Evolutionary conservation across 2,329 filamentous ascomycete genomes (phyloP).

Genomic region (Thielaviopsis cerberus): DNA sequence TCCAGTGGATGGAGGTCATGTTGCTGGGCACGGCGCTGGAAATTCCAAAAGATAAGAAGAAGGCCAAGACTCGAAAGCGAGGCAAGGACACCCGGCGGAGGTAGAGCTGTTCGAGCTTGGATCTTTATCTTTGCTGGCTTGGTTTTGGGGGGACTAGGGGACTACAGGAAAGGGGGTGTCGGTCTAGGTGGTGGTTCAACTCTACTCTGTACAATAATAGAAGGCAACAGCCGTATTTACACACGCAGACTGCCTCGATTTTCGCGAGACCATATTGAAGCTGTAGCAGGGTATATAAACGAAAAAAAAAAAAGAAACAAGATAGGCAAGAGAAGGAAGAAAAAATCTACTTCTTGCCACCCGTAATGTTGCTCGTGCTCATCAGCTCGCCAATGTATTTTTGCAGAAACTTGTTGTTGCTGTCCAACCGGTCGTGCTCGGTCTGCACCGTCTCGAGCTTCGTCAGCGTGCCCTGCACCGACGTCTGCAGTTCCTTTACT

Average conservation of each 20-base stretch:
- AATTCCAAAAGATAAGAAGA: slow-evolving; percentile 46
- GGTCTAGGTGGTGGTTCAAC: background rate
- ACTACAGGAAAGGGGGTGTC: background rate
- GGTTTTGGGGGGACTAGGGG: no score
- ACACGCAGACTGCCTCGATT: no score
- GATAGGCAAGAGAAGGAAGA: background rate
- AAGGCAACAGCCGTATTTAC: background rate
- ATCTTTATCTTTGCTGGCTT: no score
- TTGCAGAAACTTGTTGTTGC: slow-evolving; percentile 89
- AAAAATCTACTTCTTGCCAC: slow-evolving; percentile 33
- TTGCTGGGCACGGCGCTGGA: slow-evolving; percentile 42
- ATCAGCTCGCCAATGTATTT: slow-evolving; percentile 96
- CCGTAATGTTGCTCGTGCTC: slow-evolving; percentile 60
- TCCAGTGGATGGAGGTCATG: slow-evolving; percentile 46
- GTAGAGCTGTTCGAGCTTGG: slow-evolving; percentile 14
- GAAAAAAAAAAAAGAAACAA: background rate
- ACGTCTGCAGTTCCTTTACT: slow-evolving; percentile 74
- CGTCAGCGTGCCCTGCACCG: slow-evolving; percentile 73
- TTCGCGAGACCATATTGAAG: no score
- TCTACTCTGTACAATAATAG: background rate
- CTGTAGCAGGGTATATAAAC: no score
- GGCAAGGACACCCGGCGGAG: slow-evolving; percentile 39
- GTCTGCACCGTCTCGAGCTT: slow-evolving; percentile 85
- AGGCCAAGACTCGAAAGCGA: slow-evolving; percentile 34
- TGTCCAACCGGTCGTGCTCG: slow-evolving; percentile 92